A percentile compares a stretch with the other conserved stretches of the same genome.
Evolutionary conservation across 441 rosid genomes (phyloP).

Genomic region (Arabidopsis hybrid): DNA sequence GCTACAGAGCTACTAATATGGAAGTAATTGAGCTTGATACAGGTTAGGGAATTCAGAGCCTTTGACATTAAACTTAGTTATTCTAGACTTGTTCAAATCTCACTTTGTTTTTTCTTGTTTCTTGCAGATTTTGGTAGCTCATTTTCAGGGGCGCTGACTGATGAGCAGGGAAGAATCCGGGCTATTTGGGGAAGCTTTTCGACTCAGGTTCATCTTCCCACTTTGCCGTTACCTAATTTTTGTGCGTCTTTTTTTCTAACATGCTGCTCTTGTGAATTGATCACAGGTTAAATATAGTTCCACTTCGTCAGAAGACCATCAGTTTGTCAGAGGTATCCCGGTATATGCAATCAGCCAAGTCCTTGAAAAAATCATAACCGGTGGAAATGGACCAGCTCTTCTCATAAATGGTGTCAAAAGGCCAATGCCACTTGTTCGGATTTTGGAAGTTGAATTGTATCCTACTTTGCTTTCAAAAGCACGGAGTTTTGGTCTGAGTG

Average conservation of each 20-base stretch:
- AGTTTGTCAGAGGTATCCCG: constrained; percentile 92
- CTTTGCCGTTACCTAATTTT: constrained; percentile 20
- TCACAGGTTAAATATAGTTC: constrained; percentile 77
- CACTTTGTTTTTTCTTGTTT: constrained; percentile 28
- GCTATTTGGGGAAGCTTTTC: constrained; percentile 99
- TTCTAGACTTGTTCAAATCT: constrained; percentile 14
- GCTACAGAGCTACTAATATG: constrained; percentile 94
- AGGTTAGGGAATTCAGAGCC: constrained; percentile 59
- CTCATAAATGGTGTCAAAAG: constrained; percentile 88
- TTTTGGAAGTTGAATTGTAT: constrained; percentile 89
- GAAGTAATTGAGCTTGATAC: constrained; percentile 98
- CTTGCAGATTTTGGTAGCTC: constrained; percentile 91
- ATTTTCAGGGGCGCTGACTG: constrained; percentile 89
- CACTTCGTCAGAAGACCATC: constrained; percentile 87
- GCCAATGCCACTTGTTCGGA: constrained; percentile 90
- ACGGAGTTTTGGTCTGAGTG: constrained; percentile 86
- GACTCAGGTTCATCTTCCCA: constrained; percentile 67
- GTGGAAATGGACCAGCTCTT: constrained; percentile 75
- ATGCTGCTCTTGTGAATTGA: constrained; percentile 32
- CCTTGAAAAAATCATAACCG: constrained; percentile 73
- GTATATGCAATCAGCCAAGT: constrained; percentile 74
- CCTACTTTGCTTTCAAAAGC: constrained; percentile 95
- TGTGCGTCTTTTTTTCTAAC: neutral
- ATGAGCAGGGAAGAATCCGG: constrained; percentile 89
- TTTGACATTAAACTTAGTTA: constrained; percentile 18